Evolutionary conservation across 148 eudicot species (phyloP).

Genomic region (Rhododendron kiyosumense): DNA sequence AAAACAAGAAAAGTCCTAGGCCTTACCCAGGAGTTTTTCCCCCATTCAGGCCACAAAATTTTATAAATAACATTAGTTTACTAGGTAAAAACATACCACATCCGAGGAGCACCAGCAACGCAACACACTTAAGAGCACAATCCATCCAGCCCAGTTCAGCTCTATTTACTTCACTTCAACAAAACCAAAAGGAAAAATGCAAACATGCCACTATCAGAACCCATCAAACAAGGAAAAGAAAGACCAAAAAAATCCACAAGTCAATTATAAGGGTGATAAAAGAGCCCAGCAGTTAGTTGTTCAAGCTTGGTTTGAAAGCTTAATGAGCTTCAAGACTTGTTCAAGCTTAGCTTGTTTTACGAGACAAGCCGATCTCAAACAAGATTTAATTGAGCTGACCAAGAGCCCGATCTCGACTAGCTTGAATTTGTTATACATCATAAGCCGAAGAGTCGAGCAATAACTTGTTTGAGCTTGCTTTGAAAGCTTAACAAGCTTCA

Average conservation of each 20-base stretch:
- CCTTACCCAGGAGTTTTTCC: background rate
- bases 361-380: background rate
- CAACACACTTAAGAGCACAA: slow-evolving; percentile 9
- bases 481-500: background rate
- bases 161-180: slow-evolving; percentile 4
- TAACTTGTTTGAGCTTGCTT: background rate
- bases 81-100: slow-evolving; percentile 20
- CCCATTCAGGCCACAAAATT: background rate
- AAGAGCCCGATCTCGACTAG: no score
- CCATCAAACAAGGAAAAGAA: background rate
- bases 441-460: background rate
- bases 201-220: background rate
- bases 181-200: background rate
- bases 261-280: background rate
- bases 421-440: background rate
- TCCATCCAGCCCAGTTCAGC: slow-evolving; percentile 12
- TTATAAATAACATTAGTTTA: background rate
- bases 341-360: background rate
- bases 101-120: slow-evolving; percentile 25
- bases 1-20: background rate
- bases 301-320: background rate
- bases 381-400: background rate
- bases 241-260: background rate
- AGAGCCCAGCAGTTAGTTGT: background rate
- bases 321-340: background rate